Base-by-base conservation (phyloP, 2,329 filamentous ascomycete species). In the Pestalotiopsis fici region DNA sequence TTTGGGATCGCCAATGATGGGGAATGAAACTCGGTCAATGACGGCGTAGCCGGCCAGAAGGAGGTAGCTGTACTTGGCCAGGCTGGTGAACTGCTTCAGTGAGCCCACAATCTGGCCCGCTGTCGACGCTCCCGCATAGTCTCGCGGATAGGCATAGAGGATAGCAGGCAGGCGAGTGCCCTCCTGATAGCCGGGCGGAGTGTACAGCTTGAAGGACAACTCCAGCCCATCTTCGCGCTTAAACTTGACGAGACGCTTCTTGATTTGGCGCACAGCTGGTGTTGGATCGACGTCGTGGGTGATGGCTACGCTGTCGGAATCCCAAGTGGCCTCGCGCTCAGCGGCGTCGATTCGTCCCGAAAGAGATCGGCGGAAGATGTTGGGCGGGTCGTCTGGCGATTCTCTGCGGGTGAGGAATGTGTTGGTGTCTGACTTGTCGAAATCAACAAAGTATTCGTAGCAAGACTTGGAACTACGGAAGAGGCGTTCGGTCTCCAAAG, bases 211-310 rank as follows among this genome's bases (percentile, higher is more conserved):
- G 21, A 61, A 61, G 6, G 59, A 61, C 59, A 61, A 3, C 31
- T 61, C 59, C 9, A 61, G 59, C 15, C 59, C 59, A 28, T 61
- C 59, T 6, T 43, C 59, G 28, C 59, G 59, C 59, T 61, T 61
- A 28, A 39, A 61, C 18, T n/a, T 35, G n/a, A 61, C 59, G 21
- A 61, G 59, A 13, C 59, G 59, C 59, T 61, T 35, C 35, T 61
- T 61, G 59, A 61, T 61, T 28, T 61, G 28, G 31, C 59, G 59
- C 13, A 61, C 59, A 12, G 28, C 28, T n/a, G 59, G 59, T 3
- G 59, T 61, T 18, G 35, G 59, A 15, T 61, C 59, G 15, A 15
- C 23, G 9, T 35, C 18, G n/a, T 61, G 59, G 59, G 59, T 61
- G 31, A 61, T 21, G 23, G 59, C 27, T 3, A 9, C 1, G 59